These are phyloP conservation scores for Juglanconis juglandina DNA, from an alignment of 2,329 filamentous ascomycete genomes.

Conservation along the genomic window DNA sequence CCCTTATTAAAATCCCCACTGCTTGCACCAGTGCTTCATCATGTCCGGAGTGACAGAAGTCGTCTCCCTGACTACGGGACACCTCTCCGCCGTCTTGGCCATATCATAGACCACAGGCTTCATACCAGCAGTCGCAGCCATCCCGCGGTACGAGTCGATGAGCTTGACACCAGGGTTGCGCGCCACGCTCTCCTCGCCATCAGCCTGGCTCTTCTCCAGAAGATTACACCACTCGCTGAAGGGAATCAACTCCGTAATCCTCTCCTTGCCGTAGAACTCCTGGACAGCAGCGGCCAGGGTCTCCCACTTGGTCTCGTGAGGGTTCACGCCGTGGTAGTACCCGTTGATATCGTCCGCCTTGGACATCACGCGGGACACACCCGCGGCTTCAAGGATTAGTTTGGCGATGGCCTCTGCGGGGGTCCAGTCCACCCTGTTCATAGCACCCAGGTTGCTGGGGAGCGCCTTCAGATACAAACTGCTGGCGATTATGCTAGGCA, in stretches of 20 bases:
- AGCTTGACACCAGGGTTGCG: constrained; percentile 48
- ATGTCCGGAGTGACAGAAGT: constrained; percentile 36
- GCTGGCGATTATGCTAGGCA: constrained; percentile 46
- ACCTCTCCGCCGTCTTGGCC: constrained; percentile 33
- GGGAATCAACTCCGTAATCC: constrained; percentile 34
- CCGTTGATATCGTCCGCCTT: constrained; percentile 29
- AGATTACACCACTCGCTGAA: constrained; percentile 41
- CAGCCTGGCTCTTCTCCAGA: constrained; percentile 36
- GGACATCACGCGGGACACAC: constrained; percentile 1
- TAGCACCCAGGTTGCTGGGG: constrained; percentile 38
- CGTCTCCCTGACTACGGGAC: constrained; percentile 36
- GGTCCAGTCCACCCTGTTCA: constrained; percentile 48
- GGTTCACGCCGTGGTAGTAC: constrained; percentile 48
- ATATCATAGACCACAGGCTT: constrained; percentile 36
- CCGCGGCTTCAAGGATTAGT: constrained; percentile 41
- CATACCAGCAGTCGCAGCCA: constrained; percentile 17
- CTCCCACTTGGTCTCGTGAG: constrained; percentile 34
- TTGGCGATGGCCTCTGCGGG: constrained; percentile 43
- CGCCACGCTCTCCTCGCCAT: constrained; percentile 30
- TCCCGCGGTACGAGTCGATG: constrained; percentile 41
- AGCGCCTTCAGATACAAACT: constrained; percentile 43
- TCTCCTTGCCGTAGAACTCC: constrained; percentile 32
- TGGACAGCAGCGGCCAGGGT: constrained; percentile 36
- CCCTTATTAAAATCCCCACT: constrained; percentile 34
- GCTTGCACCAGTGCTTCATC: constrained; percentile 43